Evolutionary conservation across 2,329 filamentous ascomycete genomes (phyloP), one percentile per base, ranked within the genome.

Genomic region (Akanthomyces muscarius): DNA sequence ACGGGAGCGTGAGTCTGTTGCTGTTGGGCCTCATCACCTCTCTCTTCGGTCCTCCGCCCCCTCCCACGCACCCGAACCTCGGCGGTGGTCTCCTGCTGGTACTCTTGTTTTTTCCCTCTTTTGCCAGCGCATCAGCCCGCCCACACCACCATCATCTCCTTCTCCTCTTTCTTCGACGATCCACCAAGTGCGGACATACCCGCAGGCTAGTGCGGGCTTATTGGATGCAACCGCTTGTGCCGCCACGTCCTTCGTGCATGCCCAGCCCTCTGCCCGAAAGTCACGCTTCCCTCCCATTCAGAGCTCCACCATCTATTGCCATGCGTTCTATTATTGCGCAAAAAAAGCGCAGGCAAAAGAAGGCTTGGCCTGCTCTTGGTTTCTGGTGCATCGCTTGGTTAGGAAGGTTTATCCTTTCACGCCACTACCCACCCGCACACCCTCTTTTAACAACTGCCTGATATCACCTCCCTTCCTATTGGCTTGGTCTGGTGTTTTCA

Each of bases 181-280:
- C 58, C 58, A 61, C 58, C 45, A 50, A 18, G 30, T 51, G 45
- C 58, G 48, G 58, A 42, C 48, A 53, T n/a, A 44, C 58, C 58
- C 58, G 58, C 58, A 53, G n/a, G 47, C 45, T 60, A 60, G 45
- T 60, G 56, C 56, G 30, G 56, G 56, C 21, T 59, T 51, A 59
- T 51, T 61, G 48, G 48, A 45, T 61, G 58, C 58, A 53, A 25
- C 47, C 58, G 58, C 58, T 52, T 21, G 58, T 61, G 58, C 58
- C 47, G 58, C 58, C 58, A 53, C 23, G 23, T n/a, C 33, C 5
- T n/a, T 38, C 6, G 30, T 52, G 36, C 57, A 52, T 42, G 36
- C 58, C 38, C 48, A 52, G 48, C 48, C 38, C 14, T 41, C 30
- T 44, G 48, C 36, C 25, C 44, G 52, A 25, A 41, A 45, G 58